A percentile compares a stretch with the other conserved stretches of the same genome.
phyloP scores from a whole-genome alignment of 495 filamentous ascomycete genomes.

The Hypoxylon cercidicola region DNA sequence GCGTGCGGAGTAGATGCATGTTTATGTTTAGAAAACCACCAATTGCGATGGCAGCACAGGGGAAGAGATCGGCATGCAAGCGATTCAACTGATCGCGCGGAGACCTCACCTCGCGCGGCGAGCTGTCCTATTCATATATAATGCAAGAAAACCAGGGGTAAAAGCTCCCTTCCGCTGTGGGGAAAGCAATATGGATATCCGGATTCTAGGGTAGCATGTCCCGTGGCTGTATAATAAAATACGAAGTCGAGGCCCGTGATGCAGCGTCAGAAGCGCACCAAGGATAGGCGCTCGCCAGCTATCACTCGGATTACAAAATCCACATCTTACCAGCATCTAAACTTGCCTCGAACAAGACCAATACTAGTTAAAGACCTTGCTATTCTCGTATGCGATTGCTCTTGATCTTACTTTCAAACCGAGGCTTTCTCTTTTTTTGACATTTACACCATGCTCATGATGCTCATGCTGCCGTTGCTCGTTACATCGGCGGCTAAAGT shows the following conservation, averaged over 20 bases:
- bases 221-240: slow-evolving; percentile 24
- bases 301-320: neutral
- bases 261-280: slow-evolving; percentile 32
- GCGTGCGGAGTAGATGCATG: slow-evolving; percentile 28
- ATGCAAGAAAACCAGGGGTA: slow-evolving; percentile 18
- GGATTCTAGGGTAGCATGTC: slow-evolving; percentile 38
- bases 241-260: slow-evolving; percentile 27
- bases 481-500: slow-evolving; percentile 31
- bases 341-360: slow-evolving; percentile 9
- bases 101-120: slow-evolving; percentile 10
- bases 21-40: neutral
- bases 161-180: slow-evolving; percentile 31
- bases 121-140: slow-evolving; percentile 28
- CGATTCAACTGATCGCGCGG: slow-evolving; percentile 15
- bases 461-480: slow-evolving; percentile 1
- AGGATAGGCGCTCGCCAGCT: slow-evolving; percentile 12
- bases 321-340: neutral
- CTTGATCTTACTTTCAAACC: slow-evolving; percentile 1
- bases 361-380: slow-evolving; percentile 17
- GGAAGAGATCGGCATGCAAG: slow-evolving; percentile 27
- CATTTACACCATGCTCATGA: no score
- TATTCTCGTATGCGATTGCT: neutral
- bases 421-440: no score
- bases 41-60: slow-evolving; percentile 24
- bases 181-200: slow-evolving; percentile 41